Conservation (phyloP, 2,329 filamentous ascomycete genomes). For the Cercospora janseana region DNA sequence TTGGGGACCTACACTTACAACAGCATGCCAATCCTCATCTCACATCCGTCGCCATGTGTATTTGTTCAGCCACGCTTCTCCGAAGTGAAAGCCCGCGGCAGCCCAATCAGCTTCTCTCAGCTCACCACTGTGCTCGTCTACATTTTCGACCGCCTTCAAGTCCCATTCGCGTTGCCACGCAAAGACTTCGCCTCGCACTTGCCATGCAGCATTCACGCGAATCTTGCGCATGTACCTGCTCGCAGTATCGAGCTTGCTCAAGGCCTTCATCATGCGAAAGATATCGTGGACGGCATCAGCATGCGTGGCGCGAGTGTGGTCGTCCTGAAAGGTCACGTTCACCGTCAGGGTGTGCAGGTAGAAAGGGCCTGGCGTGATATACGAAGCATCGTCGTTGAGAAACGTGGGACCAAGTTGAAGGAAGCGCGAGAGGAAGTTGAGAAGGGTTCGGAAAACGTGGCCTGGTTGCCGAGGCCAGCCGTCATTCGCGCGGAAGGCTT, state of each 20-base stretch:
- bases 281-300: conserved; percentile 21
- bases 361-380: conserved; percentile 14
- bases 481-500: conserved; percentile 29
- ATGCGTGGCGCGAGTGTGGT: conserved; percentile 29
- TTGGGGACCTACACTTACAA: no score
- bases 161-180: conserved; percentile 14
- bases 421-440: conserved; percentile 28
- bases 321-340: conserved; percentile 26
- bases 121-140: neutral
- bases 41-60: neutral
- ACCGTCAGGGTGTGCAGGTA: conserved; percentile 25
- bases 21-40: no score
- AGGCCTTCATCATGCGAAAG: conserved; percentile 23
- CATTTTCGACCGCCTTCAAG: neutral
- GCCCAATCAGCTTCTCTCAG: conserved; percentile 22
- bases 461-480: conserved; percentile 24
- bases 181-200: conserved; percentile 10
- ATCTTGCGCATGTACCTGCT: conserved; percentile 20
- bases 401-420: conserved; percentile 27
- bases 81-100: conserved; percentile 19
- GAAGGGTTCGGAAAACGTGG: conserved; percentile 21
- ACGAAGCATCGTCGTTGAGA: conserved; percentile 9
- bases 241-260: conserved; percentile 24
- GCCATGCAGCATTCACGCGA: conserved; percentile 14
- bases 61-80: conserved; percentile 14